Percentiles rank a stretch among this genome's conserved stretches.
phyloP scores from a whole-genome alignment of 768 basidiomycete species.

The Russula dissimulans region DNA sequence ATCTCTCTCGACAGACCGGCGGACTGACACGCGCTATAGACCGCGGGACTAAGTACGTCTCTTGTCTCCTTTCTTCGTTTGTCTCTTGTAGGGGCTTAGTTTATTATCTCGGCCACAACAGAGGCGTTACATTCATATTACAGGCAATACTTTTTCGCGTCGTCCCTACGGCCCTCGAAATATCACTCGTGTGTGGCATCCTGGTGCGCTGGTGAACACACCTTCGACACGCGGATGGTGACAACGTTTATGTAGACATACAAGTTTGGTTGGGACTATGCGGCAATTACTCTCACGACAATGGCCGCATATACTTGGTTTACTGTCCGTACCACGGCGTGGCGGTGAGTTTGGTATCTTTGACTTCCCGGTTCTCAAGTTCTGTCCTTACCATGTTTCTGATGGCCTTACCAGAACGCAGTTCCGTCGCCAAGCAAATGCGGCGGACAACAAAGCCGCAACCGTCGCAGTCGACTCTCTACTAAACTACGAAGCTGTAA shows the following conservation, averaged over 20 bases:
- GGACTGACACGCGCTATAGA: constrained; percentile 96
- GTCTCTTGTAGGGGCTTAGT: not conserved
- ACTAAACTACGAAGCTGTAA: constrained; percentile 98
- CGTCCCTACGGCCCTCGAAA: constrained; percentile 91
- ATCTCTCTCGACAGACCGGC: constrained; percentile 88
- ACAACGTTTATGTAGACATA: constrained; percentile 53
- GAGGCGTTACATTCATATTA: constrained; percentile 92
- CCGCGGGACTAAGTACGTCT: constrained; percentile 81
- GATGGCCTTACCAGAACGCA: constrained; percentile 50
- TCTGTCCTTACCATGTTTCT: not conserved
- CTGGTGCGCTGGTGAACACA: constrained; percentile 48
- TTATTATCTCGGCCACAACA: constrained; percentile 26
- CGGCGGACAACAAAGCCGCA: constrained; percentile 94
- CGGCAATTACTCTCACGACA: constrained; percentile 76
- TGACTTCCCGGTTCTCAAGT: not conserved
- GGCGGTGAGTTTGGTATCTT: constrained; percentile 51
- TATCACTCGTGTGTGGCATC: constrained; percentile 95
- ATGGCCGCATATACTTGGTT: constrained; percentile 95
- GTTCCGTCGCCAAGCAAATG: constrained; percentile 91
- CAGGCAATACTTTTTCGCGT: constrained; percentile 93
- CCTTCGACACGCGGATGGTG: not conserved
- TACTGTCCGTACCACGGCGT: constrained; percentile 90
- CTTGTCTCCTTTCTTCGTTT: constrained; percentile 16
- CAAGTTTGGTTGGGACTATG: constrained; percentile 97
- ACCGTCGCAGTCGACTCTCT: constrained; percentile 89